Evolutionary conservation across 192 early-diverging fungal genomes (phyloP).

Genomic region (Piromyces sp.): DNA sequence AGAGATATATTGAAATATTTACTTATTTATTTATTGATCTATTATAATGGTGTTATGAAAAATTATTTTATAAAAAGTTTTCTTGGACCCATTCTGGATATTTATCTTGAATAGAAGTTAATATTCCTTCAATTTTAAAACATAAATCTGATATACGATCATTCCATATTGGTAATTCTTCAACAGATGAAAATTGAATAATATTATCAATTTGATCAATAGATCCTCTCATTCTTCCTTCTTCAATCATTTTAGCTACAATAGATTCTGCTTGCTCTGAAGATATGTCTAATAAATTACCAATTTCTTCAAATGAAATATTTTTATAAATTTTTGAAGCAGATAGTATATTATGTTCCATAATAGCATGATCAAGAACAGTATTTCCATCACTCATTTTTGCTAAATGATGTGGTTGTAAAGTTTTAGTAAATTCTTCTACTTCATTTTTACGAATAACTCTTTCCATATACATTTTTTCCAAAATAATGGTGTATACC

Average conservation of each 20-base stretch:
- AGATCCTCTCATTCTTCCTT: constrained; percentile 66
- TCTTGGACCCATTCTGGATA: not conserved
- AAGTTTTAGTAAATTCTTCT: constrained; percentile 49
- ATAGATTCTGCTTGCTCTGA: constrained; percentile 68
- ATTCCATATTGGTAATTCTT: constrained; percentile 17
- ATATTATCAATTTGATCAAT: constrained; percentile 84
- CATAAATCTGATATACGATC: constrained; percentile 22
- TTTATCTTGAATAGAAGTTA: not conserved
- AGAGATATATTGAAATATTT: too few relatives aligned
- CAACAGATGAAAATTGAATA: constrained; percentile 43
- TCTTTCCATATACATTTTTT: constrained; percentile 88
- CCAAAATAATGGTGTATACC: constrained; percentile 41
- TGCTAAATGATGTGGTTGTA: constrained; percentile 65
- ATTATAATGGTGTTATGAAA: too few relatives aligned
- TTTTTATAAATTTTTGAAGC: constrained; percentile 82
- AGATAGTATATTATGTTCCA: constrained; percentile 81
- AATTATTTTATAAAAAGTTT: not conserved
- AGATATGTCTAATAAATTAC: constrained; percentile 51
- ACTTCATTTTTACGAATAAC: constrained; percentile 63
- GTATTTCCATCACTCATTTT: constrained; percentile 52
- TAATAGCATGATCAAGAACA: constrained; percentile 78
- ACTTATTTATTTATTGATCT: too few relatives aligned
- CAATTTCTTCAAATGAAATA: constrained; percentile 76
- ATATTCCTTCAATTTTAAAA: constrained; percentile 17
- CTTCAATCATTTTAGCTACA: constrained; percentile 77